Base-by-base conservation (phyloP, 2,329 filamentous ascomycete species). In the Acephala macrosclerotiorum region DNA sequence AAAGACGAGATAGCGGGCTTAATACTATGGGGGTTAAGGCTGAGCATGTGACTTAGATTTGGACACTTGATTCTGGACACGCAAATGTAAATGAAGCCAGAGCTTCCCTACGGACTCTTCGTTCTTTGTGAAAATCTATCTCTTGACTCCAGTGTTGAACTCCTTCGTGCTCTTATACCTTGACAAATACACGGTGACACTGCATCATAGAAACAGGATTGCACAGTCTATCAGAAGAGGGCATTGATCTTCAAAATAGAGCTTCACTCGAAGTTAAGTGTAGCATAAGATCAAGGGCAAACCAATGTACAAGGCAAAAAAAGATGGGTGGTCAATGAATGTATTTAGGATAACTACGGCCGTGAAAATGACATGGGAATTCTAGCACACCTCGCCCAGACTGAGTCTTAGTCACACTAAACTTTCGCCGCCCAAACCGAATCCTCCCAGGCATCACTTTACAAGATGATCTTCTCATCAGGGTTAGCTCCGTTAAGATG, bases 381-480 rank as follows among this genome's bases (percentile, higher is more conserved):
- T 42, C 38, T 42, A 42, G 38, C 38, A 42, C 38, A n/a, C 38
- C 38, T 42, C 38, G 38, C 38, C 38, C 18, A 42, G 18, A 42
- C 38, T 42, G 38, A n/a, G 18, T 42, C 38, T 42, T n/a, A 42
- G 38, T 42, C 38, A n/a, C 38, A 42, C 38, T n/a, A 42, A 42
- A 42, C 4, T n/a, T n/a, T 42, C 38, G 38, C 38, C 38, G 18
- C 38, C 38, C 38, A 42, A 42, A 42, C 38, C 14, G 18, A 42
- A 42, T 42, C 38, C 18, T 42, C 18, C 38, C 38, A 14, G 18
- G 18, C 12, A 42, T 42, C 38, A 42, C 38, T 16, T 42, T 42
- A 42, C 38, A 42, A 42, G 38, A 42, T 42, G 38, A 42, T 42
- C 38, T 42, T 42, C 38, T 42, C 38, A 42, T 42, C 38, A 42